Evolutionary conservation across 1,139 yeast genomes (phyloP).

Genomic region (Zygosaccharomyces sapae): DNA sequence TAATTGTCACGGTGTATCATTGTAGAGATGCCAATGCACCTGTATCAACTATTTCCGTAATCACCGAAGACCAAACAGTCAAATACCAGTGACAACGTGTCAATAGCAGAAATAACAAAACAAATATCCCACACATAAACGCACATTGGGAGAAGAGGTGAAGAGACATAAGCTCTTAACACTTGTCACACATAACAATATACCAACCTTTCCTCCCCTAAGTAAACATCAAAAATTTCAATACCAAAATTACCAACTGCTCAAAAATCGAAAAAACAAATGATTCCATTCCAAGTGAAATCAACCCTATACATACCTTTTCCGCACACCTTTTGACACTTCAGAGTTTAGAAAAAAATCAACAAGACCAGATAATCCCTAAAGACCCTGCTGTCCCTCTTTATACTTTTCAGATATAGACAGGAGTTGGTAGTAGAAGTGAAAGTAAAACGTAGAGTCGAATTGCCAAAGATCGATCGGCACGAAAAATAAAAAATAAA

Average conservation of each 20-base stretch:
- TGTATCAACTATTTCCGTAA: neutral
- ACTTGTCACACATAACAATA: neutral
- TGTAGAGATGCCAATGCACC: no score
- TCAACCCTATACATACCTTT: conserved; percentile 3
- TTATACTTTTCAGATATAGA: conserved; percentile 1
- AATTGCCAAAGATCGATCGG: conserved; percentile 5
- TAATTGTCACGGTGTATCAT: no score
- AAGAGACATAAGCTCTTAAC: neutral
- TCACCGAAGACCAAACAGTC: neutral
- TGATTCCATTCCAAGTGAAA: neutral
- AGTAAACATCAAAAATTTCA: neutral
- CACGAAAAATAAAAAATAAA: conserved; percentile 4
- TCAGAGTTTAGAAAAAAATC: conserved; percentile 6
- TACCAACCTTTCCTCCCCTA: neutral
- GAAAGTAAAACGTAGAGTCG: conserved; percentile 3
- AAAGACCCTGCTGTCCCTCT: conserved; percentile 7
- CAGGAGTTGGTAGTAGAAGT: conserved; percentile 6
- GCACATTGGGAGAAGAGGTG: neutral
- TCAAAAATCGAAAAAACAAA: no score
- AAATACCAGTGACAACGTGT: conserved; percentile 4
- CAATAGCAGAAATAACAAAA: neutral
- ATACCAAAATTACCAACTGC: neutral
- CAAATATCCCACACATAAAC: neutral
- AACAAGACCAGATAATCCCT: conserved; percentile 4
- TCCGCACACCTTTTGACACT: conserved; percentile 6